Percentiles rank a stretch among this genome's conserved stretches.
These are phyloP conservation scores for Pythium sp. DNA, from an alignment of 352 stramenopile species.

Conservation along the genomic window DNA sequence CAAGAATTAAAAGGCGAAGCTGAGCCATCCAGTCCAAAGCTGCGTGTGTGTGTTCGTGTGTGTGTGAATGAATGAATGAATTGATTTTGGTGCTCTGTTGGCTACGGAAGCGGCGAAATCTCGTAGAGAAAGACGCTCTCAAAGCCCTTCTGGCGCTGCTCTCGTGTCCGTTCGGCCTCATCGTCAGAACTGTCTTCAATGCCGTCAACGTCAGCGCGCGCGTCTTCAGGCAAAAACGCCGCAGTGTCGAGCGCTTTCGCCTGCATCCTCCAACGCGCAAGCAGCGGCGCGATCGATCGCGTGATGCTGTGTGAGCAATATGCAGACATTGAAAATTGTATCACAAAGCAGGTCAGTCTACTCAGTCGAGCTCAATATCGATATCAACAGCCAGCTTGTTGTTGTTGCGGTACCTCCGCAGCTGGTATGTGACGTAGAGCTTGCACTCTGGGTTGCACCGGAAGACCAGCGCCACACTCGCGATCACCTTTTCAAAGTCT, in stretches of 20 bases:
- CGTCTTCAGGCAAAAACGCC: constrained; percentile 18
- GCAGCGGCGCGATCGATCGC: constrained; percentile 51
- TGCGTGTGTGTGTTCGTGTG: neutral
- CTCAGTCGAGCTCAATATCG: neutral
- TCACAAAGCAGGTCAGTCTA: neutral
- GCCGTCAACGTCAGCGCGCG: neutral
- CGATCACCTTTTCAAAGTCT: constrained; percentile 75
- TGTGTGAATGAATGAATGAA: neutral
- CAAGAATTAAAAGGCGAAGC: constrained; percentile 68
- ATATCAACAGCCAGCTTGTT: neutral
- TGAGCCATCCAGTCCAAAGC: constrained; percentile 39
- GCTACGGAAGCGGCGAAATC: constrained; percentile 19
- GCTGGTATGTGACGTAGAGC: constrained; percentile 64
- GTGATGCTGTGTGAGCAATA: constrained; percentile 31
- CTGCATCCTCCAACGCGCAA: constrained; percentile 47
- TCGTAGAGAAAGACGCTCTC: constrained; percentile 66
- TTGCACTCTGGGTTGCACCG: constrained; percentile 38
- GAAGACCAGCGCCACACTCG: constrained; percentile 64
- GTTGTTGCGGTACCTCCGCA: constrained; percentile 35
- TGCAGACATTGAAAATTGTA: neutral
- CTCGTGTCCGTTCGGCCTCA: constrained; percentile 10
- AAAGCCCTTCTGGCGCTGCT: constrained; percentile 15
- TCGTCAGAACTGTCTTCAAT: neutral
- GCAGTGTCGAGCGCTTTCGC: constrained; percentile 31
- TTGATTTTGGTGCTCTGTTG: neutral